Percentiles rank a stretch among this genome's conserved stretches.
These are phyloP conservation scores for Amylostereum areolatum DNA, from an alignment of 1,284 basidiomycete species.

Conservation along the genomic window DNA sequence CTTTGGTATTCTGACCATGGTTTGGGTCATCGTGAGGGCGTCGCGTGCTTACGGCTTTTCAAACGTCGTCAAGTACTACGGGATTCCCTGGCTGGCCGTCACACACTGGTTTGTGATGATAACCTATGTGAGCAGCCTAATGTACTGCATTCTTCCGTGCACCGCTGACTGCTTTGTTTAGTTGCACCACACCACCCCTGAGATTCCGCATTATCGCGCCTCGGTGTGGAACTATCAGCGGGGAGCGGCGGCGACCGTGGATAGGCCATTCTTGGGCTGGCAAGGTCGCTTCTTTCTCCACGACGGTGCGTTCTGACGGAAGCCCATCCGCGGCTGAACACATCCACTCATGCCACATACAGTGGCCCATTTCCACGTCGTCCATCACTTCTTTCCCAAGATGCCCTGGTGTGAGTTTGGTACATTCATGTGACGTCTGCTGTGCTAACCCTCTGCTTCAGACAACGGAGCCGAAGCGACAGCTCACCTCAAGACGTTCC, in stretches of 20 bases:
- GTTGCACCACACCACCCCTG: slow-evolving; percentile 47
- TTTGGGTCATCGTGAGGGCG: slow-evolving; percentile 3
- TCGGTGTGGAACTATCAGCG: slow-evolving; percentile 49
- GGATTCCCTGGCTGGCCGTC: slow-evolving; percentile 51
- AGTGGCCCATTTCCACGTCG: slow-evolving; percentile 39
- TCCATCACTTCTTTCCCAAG: slow-evolving; percentile 31
- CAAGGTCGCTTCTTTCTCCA: slow-evolving; percentile 38
- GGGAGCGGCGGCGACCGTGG: slow-evolving; percentile 60
- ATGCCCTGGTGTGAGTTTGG: slow-evolving; percentile 25
- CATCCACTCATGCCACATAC: neutral
- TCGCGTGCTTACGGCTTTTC: slow-evolving; percentile 20
- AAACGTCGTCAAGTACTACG: slow-evolving; percentile 47
- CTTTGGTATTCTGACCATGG: slow-evolving; percentile 45
- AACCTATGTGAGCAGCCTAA: slow-evolving; percentile 26
- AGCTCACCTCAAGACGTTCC: slow-evolving; percentile 41
- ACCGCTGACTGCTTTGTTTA: neutral
- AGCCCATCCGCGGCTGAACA: neutral
- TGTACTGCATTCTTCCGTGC: neutral
- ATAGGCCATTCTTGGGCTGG: slow-evolving; percentile 50
- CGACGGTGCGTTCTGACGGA: slow-evolving; percentile 12
- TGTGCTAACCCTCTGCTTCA: slow-evolving; percentile 6
- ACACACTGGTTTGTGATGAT: slow-evolving; percentile 58
- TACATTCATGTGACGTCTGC: neutral
- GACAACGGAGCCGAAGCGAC: slow-evolving; percentile 49
- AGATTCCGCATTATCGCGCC: slow-evolving; percentile 52